A percentile compares a stretch with the other conserved stretches of the same genome.
phyloP scores from a whole-genome alignment of 2,329 filamentous ascomycete species.

The Calonectria leucothoes region DNA sequence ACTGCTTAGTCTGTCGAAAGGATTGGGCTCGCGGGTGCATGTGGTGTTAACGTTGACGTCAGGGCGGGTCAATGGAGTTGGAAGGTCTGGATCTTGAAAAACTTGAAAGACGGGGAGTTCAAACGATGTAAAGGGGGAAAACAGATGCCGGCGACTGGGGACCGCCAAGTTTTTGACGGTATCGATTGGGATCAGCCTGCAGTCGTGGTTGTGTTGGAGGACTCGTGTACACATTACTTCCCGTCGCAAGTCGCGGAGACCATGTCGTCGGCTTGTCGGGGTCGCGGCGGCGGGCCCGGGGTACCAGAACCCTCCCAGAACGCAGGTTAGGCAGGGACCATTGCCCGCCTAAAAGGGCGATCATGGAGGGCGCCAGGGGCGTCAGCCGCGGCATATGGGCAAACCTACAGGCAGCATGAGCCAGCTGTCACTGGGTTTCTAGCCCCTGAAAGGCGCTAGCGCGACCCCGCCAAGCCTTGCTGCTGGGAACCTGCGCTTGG shows the following conservation, averaged over 20 bases:
- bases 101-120: background rate
- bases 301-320: slow-evolving; percentile 36
- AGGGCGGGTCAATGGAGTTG: background rate
- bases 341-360: background rate
- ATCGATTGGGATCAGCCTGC: slow-evolving; percentile 31
- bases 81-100: background rate
- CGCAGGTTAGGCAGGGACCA: slow-evolving; percentile 32
- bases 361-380: slow-evolving; percentile 16
- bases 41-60: slow-evolving; percentile 32
- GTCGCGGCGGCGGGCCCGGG: slow-evolving; percentile 14
- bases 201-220: slow-evolving; percentile 39
- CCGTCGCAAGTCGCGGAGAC: slow-evolving; percentile 17
- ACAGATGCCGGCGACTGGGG: slow-evolving; percentile 16
- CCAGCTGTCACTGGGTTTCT: background rate
- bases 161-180: slow-evolving; percentile 16
- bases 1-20: slow-evolving; percentile 38
- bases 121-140: slow-evolving; percentile 25
- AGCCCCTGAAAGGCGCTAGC: slow-evolving; percentile 7
- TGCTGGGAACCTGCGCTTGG: background rate
- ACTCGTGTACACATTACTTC: slow-evolving; percentile 18
- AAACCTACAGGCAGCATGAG: slow-evolving; percentile 11
- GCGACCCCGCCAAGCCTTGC: slow-evolving; percentile 9
- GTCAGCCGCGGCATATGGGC: slow-evolving; percentile 14
- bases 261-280: slow-evolving; percentile 12
- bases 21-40: slow-evolving; percentile 39